Conservation (phyloP, 2,329 filamentous ascomycete genomes). For the Aspergillus intermedius region DNA sequence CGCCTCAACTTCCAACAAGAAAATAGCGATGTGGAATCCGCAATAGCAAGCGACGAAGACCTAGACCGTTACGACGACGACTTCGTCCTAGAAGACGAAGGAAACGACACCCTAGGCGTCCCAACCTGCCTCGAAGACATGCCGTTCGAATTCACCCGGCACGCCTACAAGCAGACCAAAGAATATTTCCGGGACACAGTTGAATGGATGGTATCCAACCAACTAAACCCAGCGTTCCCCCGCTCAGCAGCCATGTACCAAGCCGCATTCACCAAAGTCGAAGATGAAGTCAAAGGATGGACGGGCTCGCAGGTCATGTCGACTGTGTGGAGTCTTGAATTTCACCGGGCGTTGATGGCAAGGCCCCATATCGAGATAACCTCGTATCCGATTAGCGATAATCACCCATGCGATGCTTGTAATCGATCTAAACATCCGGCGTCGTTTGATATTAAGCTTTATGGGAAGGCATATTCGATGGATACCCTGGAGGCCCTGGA, state of each 20-base stretch:
- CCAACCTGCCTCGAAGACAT: constrained; percentile 48
- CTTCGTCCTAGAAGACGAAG: constrained; percentile 60
- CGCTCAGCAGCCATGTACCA: constrained; percentile 58
- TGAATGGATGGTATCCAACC: constrained; percentile 76
- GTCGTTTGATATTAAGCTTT: constrained; percentile 57
- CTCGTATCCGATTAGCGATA: constrained; percentile 37
- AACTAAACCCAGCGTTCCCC: constrained; percentile 65
- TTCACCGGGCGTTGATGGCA: constrained; percentile 59
- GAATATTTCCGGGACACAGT: constrained; percentile 68
- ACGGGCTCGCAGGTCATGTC: constrained; percentile 67
- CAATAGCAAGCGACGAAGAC: constrained; percentile 33
- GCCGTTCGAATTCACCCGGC: constrained; percentile 62
- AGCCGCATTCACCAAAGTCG: constrained; percentile 63
- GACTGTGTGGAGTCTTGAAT: constrained; percentile 61
- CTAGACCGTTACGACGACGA: constrained; percentile 54
- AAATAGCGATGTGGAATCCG: constrained; percentile 27
- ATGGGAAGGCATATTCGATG: constrained; percentile 59
- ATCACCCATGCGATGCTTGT: constrained; percentile 61
- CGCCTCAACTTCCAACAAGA: constrained; percentile 10
- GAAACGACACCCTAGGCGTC: constrained; percentile 49
- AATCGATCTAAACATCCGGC: constrained; percentile 63
- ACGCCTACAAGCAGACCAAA: constrained; percentile 60
- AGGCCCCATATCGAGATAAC: constrained; percentile 56
- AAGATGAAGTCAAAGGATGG: constrained; percentile 63
- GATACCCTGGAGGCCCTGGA: constrained; percentile 59